These are phyloP conservation scores for Xylaria sp. DNA, from an alignment of 495 filamentous ascomycete genomes.

Conservation along the genomic window DNA sequence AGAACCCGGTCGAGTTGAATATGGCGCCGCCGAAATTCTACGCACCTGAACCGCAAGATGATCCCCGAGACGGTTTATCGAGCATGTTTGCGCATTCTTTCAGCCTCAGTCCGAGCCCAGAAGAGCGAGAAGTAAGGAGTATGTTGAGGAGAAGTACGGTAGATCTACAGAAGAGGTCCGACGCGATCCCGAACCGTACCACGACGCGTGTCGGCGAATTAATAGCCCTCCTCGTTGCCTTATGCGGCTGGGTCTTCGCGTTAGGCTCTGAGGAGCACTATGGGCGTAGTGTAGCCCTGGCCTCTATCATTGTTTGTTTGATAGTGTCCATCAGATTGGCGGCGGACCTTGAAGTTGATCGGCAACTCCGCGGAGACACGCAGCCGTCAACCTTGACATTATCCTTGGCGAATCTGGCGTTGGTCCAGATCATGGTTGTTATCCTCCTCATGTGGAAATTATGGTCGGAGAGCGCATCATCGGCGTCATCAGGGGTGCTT, in stretches of 20 bases:
- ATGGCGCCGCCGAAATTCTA: constrained; percentile 39
- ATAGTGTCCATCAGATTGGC: constrained; percentile 40
- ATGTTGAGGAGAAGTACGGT: not conserved
- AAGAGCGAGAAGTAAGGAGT: constrained; percentile 24
- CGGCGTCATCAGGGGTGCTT: constrained; percentile 30
- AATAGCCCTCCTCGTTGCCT: constrained; percentile 31
- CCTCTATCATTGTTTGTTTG: constrained; percentile 34
- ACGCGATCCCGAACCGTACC: constrained; percentile 11
- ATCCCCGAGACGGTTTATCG: constrained; percentile 42
- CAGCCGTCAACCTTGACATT: constrained; percentile 31
- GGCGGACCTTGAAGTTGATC: constrained; percentile 36
- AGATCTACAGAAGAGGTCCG: not conserved
- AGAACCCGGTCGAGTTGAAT: constrained; percentile 30
- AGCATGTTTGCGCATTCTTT: constrained; percentile 43
- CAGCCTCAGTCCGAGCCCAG: constrained; percentile 39
- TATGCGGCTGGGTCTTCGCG: constrained; percentile 35
- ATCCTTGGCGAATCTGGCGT: constrained; percentile 34
- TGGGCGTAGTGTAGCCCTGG: constrained; percentile 33
- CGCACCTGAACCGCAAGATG: constrained; percentile 37
- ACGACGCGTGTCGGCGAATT: constrained; percentile 31
- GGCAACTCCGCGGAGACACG: constrained; percentile 30
- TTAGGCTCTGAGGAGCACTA: constrained; percentile 36
- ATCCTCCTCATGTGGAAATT: constrained; percentile 37
- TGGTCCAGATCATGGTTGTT: constrained; percentile 33
- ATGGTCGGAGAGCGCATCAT: constrained; percentile 34